Evolutionary conservation across 495 filamentous ascomycete genomes (phyloP).

Genomic region (Symbiotaphrina buchneri): DNA sequence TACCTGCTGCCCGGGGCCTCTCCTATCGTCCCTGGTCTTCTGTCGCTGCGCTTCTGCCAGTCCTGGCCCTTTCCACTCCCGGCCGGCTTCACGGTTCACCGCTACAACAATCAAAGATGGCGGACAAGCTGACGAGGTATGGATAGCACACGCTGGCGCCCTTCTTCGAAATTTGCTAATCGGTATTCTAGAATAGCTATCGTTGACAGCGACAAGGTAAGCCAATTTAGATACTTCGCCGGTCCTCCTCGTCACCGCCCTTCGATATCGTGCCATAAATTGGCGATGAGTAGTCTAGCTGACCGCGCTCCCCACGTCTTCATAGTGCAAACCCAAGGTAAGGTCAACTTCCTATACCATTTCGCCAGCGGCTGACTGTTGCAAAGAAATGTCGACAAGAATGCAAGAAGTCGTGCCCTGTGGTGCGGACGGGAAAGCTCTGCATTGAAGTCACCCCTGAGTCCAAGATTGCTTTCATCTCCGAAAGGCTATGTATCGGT

Average conservation of each 20-base stretch:
- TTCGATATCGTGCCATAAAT: too few relatives aligned
- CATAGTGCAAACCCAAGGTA: constrained; percentile 89
- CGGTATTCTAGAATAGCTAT: constrained; percentile 63
- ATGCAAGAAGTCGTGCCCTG: constrained; percentile 98
- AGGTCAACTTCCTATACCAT: constrained; percentile 2
- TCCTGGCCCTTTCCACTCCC: too few relatives aligned
- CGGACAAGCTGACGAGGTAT: constrained; percentile 73
- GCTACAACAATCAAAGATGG: constrained; percentile 40
- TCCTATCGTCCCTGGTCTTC: too few relatives aligned
- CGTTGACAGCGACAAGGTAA: constrained; percentile 88
- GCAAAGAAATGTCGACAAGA: constrained; percentile 90
- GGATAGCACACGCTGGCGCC: constrained; percentile 4
- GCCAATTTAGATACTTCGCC: constrained; percentile 8
- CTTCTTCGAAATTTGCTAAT: constrained; percentile 9
- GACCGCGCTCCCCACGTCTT: constrained; percentile 5
- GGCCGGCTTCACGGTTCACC: too few relatives aligned
- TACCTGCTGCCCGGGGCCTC: too few relatives aligned
- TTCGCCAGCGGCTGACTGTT: not conserved
- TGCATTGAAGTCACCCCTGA: constrained; percentile 83
- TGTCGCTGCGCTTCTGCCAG: too few relatives aligned
- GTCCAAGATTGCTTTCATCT: constrained; percentile 95
- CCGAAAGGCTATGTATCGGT: constrained; percentile 83
- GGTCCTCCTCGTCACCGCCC: constrained; percentile 1
- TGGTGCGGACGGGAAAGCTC: constrained; percentile 90
- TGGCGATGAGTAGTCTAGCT: constrained; percentile 15